Conservation (phyloP, 768 basidiomycete species). For the Podaxis rugospora region DNA sequence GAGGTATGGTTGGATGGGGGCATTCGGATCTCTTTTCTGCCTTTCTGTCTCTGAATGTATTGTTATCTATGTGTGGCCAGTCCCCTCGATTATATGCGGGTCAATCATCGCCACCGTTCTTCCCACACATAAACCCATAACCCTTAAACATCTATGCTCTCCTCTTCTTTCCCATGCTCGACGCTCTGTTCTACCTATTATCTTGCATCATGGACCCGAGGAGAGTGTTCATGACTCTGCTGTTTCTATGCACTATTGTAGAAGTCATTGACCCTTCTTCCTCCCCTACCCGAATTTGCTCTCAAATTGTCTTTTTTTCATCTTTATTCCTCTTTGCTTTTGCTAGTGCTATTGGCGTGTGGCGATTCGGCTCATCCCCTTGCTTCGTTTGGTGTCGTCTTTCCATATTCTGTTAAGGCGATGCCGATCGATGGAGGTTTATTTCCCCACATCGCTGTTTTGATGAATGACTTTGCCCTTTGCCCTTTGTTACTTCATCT, state of each 20-base stretch:
- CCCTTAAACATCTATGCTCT: background rate
- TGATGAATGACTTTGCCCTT: background rate
- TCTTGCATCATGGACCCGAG: conserved; percentile 3
- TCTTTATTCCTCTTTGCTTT: background rate
- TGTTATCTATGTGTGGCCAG: background rate
- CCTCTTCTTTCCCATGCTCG: background rate
- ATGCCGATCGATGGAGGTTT: conserved; percentile 1
- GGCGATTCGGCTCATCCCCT: background rate
- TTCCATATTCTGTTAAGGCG: background rate
- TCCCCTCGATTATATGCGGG: background rate
- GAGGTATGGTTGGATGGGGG: conserved; percentile 4
- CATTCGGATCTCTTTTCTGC: background rate
- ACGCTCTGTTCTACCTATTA: background rate
- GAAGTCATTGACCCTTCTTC: conserved; percentile 6
- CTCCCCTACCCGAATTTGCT: conserved; percentile 3
- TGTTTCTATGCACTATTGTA: conserved; percentile 3
- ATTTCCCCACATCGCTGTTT: background rate
- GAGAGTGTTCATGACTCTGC: conserved; percentile 6
- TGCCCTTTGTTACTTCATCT: background rate
- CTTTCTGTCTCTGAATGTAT: background rate
- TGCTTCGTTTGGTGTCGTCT: background rate
- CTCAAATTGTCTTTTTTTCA: conserved; percentile 7
- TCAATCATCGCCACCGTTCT: background rate
- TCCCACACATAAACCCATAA: background rate
- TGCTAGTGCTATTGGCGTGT: background rate